Conservation (phyloP, 129 eudicot species). For the Centaurea solstitialis region DNA sequence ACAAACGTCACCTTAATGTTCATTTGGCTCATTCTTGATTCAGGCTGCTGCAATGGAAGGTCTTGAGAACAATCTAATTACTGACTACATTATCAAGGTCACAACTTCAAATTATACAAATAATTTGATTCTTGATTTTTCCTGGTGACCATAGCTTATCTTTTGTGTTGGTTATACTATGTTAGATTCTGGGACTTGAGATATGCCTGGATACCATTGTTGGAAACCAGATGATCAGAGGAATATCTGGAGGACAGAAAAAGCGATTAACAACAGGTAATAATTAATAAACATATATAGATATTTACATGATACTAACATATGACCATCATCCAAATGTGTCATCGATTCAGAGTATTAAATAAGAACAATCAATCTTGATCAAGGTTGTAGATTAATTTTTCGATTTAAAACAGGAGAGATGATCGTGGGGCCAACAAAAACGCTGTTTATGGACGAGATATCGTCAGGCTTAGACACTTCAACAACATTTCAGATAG, state of each 20-base stretch:
- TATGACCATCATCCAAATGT: no score
- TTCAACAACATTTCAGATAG: slow-evolving; percentile 91
- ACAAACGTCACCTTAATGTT: not conserved
- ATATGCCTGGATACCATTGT: slow-evolving; percentile 76
- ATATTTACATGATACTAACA: not conserved
- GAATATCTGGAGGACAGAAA: slow-evolving; percentile 92
- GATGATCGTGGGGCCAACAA: slow-evolving; percentile 92
- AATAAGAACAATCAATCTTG: not conserved
- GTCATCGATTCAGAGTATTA: not conserved
- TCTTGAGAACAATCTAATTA: slow-evolving; percentile 61
- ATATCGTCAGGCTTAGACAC: slow-evolving; percentile 97
- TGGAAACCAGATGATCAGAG: slow-evolving; percentile 85
- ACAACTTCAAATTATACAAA: not conserved
- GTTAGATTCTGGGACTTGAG: slow-evolving; percentile 68
- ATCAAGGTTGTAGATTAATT: not conserved
- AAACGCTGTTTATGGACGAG: slow-evolving; percentile 87
- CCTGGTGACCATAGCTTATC: not conserved
- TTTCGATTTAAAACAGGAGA: slow-evolving; percentile 49
- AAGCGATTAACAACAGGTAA: slow-evolving; percentile 74
- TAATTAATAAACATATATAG: not conserved
- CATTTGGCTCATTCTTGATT: not conserved
- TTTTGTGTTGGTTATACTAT: slow-evolving; percentile 1
- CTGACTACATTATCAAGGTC: slow-evolving; percentile 70
- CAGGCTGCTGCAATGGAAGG: slow-evolving; percentile 81
- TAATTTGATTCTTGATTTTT: not conserved